Evolutionary conservation across 78 protist genomes (phyloP), one percentile per base, ranked within the genome.

Genomic region (Dictyostelium firmibasis): DNA sequence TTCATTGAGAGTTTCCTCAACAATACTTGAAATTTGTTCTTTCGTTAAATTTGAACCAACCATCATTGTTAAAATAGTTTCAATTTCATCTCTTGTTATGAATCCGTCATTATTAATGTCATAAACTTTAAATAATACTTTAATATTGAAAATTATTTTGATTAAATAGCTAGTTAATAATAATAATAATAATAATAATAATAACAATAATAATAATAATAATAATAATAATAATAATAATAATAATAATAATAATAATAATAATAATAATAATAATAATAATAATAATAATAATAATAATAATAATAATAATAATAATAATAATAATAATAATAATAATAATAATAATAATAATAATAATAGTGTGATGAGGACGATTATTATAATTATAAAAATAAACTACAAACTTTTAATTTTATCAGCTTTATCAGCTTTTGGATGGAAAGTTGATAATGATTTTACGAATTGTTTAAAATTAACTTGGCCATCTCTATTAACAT

Each of bases 391-490:
- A 23, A 13, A 4, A 27, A 13, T 62, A 5, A n/a, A 62, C n/a
- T 7, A 23, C 74, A 7, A 82, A 92, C 95, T 47, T 72, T 84
- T 91, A 20, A 96, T 67, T 83, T 96, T 96, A 83, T 96, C 96
- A 16, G 43, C 29, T 36, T 85, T 81, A n/a, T 76, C 87, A 25
- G 96, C 96, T 25, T 70, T 74, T 47, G 95, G 88, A 53, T 91
- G 88, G 70, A 96, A 96, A 27, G 81, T 76, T 33, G 93, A 84
- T 2, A 96, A 81, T 14, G 97, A 77, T 35, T 91, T 77, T 53
- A 95, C 82, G 60, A 91, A 96, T n/a, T 92, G 94, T 75, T 78
- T 84, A 33, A 96, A 96, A 25, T 95, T 94, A 27, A 96, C 93
- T 31, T 95, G 84, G 16, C 91, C 96, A n/a, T 67, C 43, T 75